Percentiles rank a stretch among this genome's conserved stretches.
Conservation (phyloP, 306 rosid species). For the Parietaria judaica region DNA sequence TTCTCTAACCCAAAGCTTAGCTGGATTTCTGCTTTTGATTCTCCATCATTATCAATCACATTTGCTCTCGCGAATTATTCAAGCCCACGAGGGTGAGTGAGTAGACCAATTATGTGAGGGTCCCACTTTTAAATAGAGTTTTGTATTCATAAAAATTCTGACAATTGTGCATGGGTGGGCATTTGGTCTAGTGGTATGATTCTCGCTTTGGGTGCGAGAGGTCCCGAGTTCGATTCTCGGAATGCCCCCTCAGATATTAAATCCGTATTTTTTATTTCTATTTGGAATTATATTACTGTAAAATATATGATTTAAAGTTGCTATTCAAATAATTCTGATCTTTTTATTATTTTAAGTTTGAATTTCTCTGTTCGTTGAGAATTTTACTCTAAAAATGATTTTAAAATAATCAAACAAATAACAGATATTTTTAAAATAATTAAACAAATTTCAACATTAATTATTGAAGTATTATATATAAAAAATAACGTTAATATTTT, state of each 20-base stretch:
- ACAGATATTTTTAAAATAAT: no score
- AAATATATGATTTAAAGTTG: no score
- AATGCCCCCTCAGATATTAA: not conserved
- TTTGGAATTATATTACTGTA: no score
- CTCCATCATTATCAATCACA: conserved; percentile 17
- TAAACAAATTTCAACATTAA: no score
- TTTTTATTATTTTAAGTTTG: no score
- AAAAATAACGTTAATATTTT: no score
- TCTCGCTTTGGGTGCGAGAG: conserved; percentile 21
- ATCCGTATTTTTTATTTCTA: not conserved
- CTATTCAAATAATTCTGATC: no score
- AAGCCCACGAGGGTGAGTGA: conserved; percentile 1
- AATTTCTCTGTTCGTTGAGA: no score
- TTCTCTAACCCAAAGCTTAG: conserved; percentile 17
- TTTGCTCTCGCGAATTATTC: conserved; percentile 1
- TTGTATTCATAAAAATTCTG: not conserved
- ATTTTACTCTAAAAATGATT: no score
- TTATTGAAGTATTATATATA: no score
- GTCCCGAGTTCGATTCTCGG: conserved; percentile 28
- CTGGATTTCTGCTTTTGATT: conserved; percentile 21
- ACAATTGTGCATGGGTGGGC: not conserved
- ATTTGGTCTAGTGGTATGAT: conserved; percentile 21
- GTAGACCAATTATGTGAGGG: not conserved
- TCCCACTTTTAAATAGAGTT: not conserved
- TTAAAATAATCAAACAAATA: no score